A percentile compares a stretch with the other conserved stretches of the same genome.
Evolutionary conservation across 2,329 filamentous ascomycete species (phyloP).

Genomic region (Xylariales sp.): DNA sequence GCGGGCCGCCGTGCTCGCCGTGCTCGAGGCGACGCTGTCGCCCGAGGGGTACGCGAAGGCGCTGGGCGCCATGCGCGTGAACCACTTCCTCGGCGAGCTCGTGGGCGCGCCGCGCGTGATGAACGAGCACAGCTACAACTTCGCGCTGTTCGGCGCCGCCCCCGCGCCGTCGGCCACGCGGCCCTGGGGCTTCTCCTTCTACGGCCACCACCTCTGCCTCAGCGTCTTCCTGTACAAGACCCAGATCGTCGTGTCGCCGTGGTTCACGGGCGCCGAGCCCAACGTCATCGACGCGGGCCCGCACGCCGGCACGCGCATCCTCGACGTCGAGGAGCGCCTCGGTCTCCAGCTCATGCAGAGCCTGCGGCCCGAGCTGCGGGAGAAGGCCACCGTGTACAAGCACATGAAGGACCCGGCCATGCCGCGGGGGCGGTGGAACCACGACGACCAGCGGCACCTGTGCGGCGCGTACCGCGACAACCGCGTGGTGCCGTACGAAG

Average conservation of each 20-base stretch:
- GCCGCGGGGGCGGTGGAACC: conserved; percentile 79
- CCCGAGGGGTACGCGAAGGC: conserved; percentile 79
- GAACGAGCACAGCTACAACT: conserved; percentile 83
- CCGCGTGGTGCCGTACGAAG: conserved; percentile 79
- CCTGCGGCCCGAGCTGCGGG: conserved; percentile 59
- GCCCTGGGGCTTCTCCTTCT: conserved; percentile 80
- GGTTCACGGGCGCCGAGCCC: conserved; percentile 84
- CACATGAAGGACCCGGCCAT: conserved; percentile 72
- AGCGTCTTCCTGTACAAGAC: conserved; percentile 73
- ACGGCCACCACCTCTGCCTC: conserved; percentile 82
- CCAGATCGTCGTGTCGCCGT: conserved; percentile 77
- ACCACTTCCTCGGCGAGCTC: conserved; percentile 78
- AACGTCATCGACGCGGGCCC: conserved; percentile 76
- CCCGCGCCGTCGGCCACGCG: conserved; percentile 63
- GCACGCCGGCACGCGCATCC: conserved; percentile 72
- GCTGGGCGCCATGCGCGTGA: conserved; percentile 76
- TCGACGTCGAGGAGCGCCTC: conserved; percentile 71
- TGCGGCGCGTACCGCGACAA: conserved; percentile 85
- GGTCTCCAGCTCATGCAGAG: conserved; percentile 78
- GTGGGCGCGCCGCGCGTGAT: conserved; percentile 71
- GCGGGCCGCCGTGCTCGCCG: conserved; percentile 62
- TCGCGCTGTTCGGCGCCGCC: conserved; percentile 72
- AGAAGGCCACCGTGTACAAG: conserved; percentile 66
- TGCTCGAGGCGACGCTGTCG: conserved; percentile 71
- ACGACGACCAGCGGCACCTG: conserved; percentile 81